Evolutionary conservation across 257 asterid genomes (phyloP).

Genomic region (Lantana camara): DNA sequence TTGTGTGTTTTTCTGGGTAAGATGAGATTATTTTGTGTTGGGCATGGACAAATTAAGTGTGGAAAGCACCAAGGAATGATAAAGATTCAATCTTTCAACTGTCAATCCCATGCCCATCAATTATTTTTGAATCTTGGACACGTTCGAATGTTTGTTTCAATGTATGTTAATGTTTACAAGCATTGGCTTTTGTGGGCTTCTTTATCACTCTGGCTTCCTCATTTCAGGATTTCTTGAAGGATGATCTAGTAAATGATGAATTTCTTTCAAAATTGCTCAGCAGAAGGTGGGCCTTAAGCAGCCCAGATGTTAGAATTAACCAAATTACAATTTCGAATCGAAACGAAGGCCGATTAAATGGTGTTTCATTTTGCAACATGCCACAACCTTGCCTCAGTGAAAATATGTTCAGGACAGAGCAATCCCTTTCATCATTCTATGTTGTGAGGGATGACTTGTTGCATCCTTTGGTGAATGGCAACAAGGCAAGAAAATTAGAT

Average conservation of each 20-base stretch:
- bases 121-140: conserved; percentile 1
- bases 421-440: conserved; percentile 53
- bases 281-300: conserved; percentile 75
- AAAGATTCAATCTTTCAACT: conserved; percentile 25
- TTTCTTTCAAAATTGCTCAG: conserved; percentile 51
- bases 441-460: conserved; percentile 86
- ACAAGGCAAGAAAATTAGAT: conserved; percentile 88
- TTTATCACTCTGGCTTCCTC: not conserved
- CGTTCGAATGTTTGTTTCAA: not conserved
- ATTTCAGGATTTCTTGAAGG: conserved; percentile 41
- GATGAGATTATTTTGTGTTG: not conserved
- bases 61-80: not conserved
- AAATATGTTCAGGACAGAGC: conserved; percentile 28
- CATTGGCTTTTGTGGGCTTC: conserved; percentile 14
- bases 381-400: conserved; percentile 52
- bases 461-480: conserved; percentile 94
- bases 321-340: conserved; percentile 48
- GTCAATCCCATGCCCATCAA: conserved; percentile 1
- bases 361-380: conserved; percentile 45
- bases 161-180: not conserved
- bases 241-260: conserved; percentile 39
- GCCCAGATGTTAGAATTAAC: conserved; percentile 68
- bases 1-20: no score
- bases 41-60: not conserved
- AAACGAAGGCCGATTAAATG: conserved; percentile 27